Conservation (phyloP, 805 yeast genomes). For the Candida caryicola region DNA sequence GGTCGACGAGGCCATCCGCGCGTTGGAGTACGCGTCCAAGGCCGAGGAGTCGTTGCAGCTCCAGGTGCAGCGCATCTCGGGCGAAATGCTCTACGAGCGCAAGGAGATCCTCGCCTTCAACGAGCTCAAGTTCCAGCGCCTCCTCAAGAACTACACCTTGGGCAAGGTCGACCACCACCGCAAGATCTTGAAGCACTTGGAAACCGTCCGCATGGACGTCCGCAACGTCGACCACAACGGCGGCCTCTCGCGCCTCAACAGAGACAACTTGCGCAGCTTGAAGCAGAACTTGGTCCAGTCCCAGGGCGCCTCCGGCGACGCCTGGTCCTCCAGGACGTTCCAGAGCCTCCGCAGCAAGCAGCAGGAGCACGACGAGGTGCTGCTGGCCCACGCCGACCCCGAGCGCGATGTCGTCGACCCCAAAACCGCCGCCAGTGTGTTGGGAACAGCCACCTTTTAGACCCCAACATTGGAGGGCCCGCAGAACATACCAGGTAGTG, state of each 20-base stretch:
- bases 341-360: slow-evolving; percentile 31
- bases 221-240: slow-evolving; percentile 73
- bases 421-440: slow-evolving; percentile 73
- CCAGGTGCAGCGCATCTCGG: slow-evolving; percentile 78
- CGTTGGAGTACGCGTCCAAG: slow-evolving; percentile 74
- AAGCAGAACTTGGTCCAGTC: slow-evolving; percentile 43
- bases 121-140: slow-evolving; percentile 51
- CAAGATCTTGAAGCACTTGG: slow-evolving; percentile 70
- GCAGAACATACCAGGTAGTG: too few species aligned
- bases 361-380: slow-evolving; percentile 17
- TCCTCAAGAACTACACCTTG: slow-evolving; percentile 59
- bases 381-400: slow-evolving; percentile 24
- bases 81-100: slow-evolving; percentile 78
- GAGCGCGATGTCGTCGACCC: slow-evolving; percentile 55
- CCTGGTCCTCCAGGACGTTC: slow-evolving; percentile 44
- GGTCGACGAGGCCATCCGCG: slow-evolving; percentile 84
- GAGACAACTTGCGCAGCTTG: slow-evolving; percentile 56
- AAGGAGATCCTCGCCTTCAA: slow-evolving; percentile 56
- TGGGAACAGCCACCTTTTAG: slow-evolving; percentile 73
- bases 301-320: slow-evolving; percentile 40
- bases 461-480: too few species aligned
- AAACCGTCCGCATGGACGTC: slow-evolving; percentile 65
- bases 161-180: slow-evolving; percentile 84
- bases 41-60: slow-evolving; percentile 72
- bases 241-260: slow-evolving; percentile 78